phyloP scores from a whole-genome alignment of 352 stramenopile species.

The Phytophthora pistaciae region DNA sequence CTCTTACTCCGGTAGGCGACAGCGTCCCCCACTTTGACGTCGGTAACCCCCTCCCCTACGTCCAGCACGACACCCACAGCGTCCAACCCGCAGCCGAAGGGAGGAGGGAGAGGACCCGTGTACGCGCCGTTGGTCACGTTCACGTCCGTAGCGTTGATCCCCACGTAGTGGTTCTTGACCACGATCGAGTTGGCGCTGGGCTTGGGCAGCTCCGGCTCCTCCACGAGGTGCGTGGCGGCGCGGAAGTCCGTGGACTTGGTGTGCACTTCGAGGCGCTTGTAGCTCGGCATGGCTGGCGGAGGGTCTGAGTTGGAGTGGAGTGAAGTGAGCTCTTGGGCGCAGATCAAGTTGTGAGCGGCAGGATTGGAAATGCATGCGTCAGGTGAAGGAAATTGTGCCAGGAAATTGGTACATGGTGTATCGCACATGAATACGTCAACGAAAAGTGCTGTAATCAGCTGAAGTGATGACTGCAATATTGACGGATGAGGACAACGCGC shows the following conservation, averaged over 20 bases:
- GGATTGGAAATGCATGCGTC: background rate
- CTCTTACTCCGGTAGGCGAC: conserved; percentile 2
- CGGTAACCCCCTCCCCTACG: background rate
- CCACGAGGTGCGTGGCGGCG: conserved; percentile 17
- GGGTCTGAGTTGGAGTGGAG: background rate
- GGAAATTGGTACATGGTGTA: background rate
- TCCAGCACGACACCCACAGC: background rate
- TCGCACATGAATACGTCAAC: background rate
- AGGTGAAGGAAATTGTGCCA: background rate
- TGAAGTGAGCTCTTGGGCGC: background rate
- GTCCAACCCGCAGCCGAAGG: conserved; percentile 26
- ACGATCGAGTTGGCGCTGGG: conserved; percentile 6
- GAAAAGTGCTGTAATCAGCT: background rate
- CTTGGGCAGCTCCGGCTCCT: conserved; percentile 11
- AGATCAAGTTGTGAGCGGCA: background rate
- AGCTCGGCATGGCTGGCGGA: conserved; percentile 9
- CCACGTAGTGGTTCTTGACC: conserved; percentile 40
- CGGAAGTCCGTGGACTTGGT: conserved; percentile 45
- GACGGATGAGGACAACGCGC: too few species aligned
- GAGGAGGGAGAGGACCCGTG: conserved; percentile 22
- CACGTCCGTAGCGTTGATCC: conserved; percentile 55
- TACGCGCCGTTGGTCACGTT: conserved; percentile 54
- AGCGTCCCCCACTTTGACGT: conserved; percentile 1
- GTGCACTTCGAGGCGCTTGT: conserved; percentile 28
- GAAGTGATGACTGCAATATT: background rate